phyloP scores from a whole-genome alignment of 331 rosid genomes.

The Malus hybrid region DNA sequence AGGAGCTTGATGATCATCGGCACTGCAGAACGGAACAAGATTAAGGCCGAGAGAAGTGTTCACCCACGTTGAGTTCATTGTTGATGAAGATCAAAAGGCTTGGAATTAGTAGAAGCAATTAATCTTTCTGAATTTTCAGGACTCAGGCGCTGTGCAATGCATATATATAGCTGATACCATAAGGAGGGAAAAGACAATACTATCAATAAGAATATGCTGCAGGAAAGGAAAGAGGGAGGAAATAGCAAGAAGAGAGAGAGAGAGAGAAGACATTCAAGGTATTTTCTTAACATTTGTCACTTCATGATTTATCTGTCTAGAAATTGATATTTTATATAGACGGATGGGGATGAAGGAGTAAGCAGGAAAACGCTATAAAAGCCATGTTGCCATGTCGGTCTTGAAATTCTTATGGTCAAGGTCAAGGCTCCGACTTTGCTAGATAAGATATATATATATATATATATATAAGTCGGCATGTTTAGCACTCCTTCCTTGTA shows the following conservation, averaged over 20 bases:
- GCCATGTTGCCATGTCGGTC: neutral
- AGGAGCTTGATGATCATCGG: neutral
- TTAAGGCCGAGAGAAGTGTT: slow-evolving; percentile 61
- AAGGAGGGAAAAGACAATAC: neutral
- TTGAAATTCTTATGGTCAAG: neutral
- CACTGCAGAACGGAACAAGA: slow-evolving; percentile 22
- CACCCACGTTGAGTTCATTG: slow-evolving; percentile 38
- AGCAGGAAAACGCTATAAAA: neutral
- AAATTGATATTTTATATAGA: neutral
- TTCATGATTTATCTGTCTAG: neutral
- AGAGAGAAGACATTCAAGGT: neutral
- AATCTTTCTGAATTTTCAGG: neutral
- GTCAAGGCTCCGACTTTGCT: neutral
- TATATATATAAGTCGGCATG: neutral
- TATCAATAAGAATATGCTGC: neutral
- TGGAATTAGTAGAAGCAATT: neutral
- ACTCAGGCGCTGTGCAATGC: neutral
- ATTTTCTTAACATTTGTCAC: neutral
- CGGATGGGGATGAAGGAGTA: neutral
- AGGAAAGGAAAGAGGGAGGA: slow-evolving; percentile 35
- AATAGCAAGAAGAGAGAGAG: slow-evolving; percentile 6
- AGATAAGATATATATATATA: neutral
- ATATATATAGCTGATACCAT: neutral
- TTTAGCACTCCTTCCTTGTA: neutral
- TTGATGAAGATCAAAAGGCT: neutral